These are phyloP conservation scores for Talaromyces sp. DNA, from an alignment of 2,329 filamentous ascomycete species.

Conservation along the genomic window DNA sequence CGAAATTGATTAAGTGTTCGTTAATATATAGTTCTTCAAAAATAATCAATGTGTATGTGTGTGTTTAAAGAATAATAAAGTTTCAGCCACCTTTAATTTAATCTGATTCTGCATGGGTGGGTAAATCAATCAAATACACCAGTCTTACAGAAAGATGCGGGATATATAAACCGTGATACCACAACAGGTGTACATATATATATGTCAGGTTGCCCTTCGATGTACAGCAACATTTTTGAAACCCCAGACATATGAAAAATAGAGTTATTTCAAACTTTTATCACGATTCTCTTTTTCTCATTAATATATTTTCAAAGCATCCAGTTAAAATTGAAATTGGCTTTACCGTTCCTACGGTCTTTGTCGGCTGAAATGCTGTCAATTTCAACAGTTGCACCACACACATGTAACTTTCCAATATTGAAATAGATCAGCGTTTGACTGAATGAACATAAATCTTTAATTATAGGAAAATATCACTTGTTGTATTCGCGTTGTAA, in stretches of 20 bases:
- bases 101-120: no score
- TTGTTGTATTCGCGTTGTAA: not conserved
- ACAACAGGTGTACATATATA: no score
- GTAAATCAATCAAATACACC: no score
- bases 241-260: no score
- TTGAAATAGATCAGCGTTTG: not conserved
- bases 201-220: no score
- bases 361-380: not conserved
- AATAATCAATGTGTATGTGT: not conserved
- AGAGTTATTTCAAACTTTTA: not conserved
- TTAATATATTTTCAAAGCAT: not conserved
- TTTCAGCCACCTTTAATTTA: no score
- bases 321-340: not conserved
- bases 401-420: not conserved
- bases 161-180: no score
- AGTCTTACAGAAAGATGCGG: no score
- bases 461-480: not conserved
- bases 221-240: no score
- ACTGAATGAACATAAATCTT: not conserved
- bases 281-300: not conserved
- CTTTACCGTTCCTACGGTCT: not conserved
- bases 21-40: not conserved
- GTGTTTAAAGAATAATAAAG: not conserved
- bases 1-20: not conserved
- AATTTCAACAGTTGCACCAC: not conserved